phyloP scores from a whole-genome alignment of 106 monocot species.

The Dendrobium nobile region DNA sequence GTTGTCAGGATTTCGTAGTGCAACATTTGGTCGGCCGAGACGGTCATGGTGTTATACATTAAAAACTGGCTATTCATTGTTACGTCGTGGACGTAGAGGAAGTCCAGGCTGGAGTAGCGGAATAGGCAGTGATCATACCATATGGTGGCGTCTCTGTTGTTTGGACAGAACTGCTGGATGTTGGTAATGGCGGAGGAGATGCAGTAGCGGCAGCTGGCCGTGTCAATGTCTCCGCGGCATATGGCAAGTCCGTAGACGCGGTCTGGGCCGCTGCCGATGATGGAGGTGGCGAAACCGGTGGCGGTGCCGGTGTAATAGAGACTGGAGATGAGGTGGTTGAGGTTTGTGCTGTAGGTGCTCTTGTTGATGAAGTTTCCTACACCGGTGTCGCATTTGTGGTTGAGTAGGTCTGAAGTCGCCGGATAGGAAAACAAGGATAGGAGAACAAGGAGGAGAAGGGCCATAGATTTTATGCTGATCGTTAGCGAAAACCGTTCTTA shows the following conservation, averaged over 20 bases:
- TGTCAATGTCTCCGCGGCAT: slow-evolving; percentile 33
- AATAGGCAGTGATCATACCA: slow-evolving; percentile 35
- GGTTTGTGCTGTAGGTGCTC: not conserved
- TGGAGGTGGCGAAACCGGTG: no score
- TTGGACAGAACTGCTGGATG: slow-evolving; percentile 7
- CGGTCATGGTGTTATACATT: not conserved
- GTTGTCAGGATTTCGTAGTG: slow-evolving; percentile 4
- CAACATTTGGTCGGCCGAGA: not conserved
- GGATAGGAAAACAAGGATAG: no score
- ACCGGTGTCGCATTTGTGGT: no score
- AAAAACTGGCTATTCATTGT: not conserved
- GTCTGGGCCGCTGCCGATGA: not conserved
- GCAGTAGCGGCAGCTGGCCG: slow-evolving; percentile 20
- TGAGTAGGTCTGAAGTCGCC: no score
- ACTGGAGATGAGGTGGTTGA: not conserved
- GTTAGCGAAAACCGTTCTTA: no score
- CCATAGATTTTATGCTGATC: no score
- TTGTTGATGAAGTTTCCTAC: not conserved
- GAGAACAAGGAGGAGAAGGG: no score
- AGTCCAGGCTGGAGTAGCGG: slow-evolving; percentile 26
- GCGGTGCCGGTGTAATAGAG: not conserved
- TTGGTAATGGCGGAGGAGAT: slow-evolving; percentile 8
- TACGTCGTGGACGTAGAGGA: not conserved
- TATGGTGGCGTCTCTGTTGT: slow-evolving; percentile 17
- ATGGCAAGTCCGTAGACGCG: slow-evolving; percentile 27